Evolutionary conservation across 169 alveolate species (phyloP).

Genomic region (Cryptosporidium sp.): DNA sequence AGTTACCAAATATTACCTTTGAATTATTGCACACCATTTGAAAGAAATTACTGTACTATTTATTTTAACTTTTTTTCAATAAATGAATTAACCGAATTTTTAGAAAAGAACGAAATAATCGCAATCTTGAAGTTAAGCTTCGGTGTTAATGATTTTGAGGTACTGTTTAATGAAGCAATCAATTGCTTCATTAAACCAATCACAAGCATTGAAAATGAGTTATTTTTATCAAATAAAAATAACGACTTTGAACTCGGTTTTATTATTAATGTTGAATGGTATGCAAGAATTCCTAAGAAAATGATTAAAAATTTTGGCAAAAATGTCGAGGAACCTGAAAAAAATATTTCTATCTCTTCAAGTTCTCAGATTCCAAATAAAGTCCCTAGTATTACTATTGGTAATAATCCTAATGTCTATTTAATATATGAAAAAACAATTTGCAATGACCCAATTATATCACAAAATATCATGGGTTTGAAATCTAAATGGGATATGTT

Average conservation of each 20-base stretch:
- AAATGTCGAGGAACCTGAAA: neutral
- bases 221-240: neutral
- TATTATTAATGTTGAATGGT: constrained; percentile 20
- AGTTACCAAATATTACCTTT: constrained; percentile 5
- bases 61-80: constrained; percentile 36
- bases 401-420: neutral
- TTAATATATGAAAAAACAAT: constrained; percentile 31
- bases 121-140: neutral
- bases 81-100: neutral
- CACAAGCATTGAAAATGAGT: neutral
- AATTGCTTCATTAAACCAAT: constrained; percentile 27
- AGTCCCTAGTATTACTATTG: neutral
- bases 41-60: constrained; percentile 3
- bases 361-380: neutral
- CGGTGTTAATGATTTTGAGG: neutral
- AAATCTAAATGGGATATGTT: neutral
- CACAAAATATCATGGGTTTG: neutral
- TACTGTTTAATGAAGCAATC: constrained; percentile 1
- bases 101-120: constrained; percentile 22
- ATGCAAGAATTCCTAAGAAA: constrained; percentile 8
- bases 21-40: constrained; percentile 70
- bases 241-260: neutral
- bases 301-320: neutral
- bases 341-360: neutral
- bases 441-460: constrained; percentile 43